A percentile compares a stretch with the other conserved stretches of the same genome.
Conservation (phyloP, 1,284 basidiomycete species). For the Cutaneotrichosporon sp. region DNA sequence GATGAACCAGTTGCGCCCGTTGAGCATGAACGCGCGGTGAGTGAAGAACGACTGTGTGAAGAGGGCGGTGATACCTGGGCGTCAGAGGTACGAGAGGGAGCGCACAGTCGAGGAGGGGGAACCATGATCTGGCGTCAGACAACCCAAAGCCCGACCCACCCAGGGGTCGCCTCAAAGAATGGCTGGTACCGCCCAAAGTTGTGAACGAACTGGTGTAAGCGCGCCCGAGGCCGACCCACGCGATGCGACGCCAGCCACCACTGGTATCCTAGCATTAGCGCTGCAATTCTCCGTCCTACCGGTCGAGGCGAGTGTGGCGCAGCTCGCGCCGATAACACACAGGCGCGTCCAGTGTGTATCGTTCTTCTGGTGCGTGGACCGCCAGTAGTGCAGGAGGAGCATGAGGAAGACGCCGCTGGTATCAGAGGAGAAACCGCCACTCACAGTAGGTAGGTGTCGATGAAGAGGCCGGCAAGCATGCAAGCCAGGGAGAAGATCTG, state of each 20-base stretch:
- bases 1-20: constrained; percentile 30
- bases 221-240: not conserved
- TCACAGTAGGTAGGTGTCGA: constrained; percentile 31
- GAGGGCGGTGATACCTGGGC: not conserved
- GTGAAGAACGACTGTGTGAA: constrained; percentile 39
- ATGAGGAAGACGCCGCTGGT: constrained; percentile 28
- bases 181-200: constrained; percentile 27
- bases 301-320: not conserved
- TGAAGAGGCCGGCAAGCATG: constrained; percentile 23
- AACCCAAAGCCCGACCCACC: not conserved
- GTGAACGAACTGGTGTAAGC: constrained; percentile 25
- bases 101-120: constrained; percentile 26
- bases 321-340: not conserved
- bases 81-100: not conserved
- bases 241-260: constrained; percentile 3
- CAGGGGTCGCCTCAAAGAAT: constrained; percentile 20
- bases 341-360: constrained; percentile 26
- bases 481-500: not conserved
- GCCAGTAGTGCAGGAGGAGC: constrained; percentile 26
- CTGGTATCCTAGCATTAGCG: not conserved
- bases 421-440: constrained; percentile 3
- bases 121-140: constrained; percentile 16
- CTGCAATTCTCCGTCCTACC: not conserved
- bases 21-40: constrained; percentile 37
- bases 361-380: constrained; percentile 26